A percentile compares a stretch with the other conserved stretches of the same genome.
phyloP scores from a whole-genome alignment of 345 rosid genomes.

The Salix dunnii region DNA sequence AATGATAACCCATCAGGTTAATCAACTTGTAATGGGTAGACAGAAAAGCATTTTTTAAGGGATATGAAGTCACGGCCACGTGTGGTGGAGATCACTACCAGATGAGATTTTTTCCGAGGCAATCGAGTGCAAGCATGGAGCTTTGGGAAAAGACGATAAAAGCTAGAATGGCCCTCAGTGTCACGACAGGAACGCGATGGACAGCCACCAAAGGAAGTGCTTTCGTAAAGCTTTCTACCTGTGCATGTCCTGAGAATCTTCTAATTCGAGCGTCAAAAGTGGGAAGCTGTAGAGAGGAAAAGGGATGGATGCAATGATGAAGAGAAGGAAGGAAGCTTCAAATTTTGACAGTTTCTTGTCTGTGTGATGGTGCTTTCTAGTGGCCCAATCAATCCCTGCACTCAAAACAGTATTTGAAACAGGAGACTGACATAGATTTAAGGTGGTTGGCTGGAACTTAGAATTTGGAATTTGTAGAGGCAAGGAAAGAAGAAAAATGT shows the following conservation, averaged over 20 bases:
- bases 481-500: neutral
- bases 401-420: neutral
- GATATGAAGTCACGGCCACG: neutral
- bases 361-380: neutral
- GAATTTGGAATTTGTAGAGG: neutral
- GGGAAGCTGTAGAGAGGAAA: neutral
- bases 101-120: neutral
- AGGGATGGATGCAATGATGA: slow-evolving; percentile 5
- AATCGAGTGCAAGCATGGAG: neutral
- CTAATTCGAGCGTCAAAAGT: slow-evolving; percentile 13
- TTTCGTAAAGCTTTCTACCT: neutral
- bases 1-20: neutral
- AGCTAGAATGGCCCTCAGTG: neutral
- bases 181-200: neutral
- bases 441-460: neutral
- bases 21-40: neutral
- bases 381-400: slow-evolving; percentile 13
- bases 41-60: too few species aligned
- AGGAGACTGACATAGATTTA: slow-evolving; percentile 1
- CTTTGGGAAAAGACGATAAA: slow-evolving; percentile 7
- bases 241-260: slow-evolving; percentile 19
- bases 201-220: slow-evolving; percentile 2
- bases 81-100: slow-evolving; percentile 2
- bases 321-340: slow-evolving; percentile 3
- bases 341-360: neutral